Conservation (phyloP, 495 filamentous ascomycete genomes). For the Elasticomyces elasticus region DNA sequence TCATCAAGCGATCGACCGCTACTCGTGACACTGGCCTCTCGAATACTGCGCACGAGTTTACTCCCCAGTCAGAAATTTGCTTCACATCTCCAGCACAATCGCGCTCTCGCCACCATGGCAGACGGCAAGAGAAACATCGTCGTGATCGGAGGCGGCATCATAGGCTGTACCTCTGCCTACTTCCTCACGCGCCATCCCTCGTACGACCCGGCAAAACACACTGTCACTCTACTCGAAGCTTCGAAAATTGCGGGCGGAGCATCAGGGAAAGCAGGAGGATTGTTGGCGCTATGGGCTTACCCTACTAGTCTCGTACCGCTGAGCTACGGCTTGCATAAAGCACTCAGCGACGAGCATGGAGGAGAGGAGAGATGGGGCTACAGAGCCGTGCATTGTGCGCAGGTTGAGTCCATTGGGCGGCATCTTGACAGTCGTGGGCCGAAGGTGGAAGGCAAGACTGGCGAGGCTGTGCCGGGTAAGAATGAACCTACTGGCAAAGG, state of each 20-base stretch:
- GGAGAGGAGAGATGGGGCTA: constrained; percentile 85
- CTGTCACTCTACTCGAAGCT: constrained; percentile 82
- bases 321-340: constrained; percentile 71
- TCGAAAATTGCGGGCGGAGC: constrained; percentile 80
- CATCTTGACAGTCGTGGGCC: constrained; percentile 28
- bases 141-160: constrained; percentile 74
- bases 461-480: constrained; percentile 26
- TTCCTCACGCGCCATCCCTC: constrained; percentile 81
- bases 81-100: background rate
- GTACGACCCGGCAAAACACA: constrained; percentile 65
- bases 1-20: no score
- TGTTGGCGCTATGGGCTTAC: constrained; percentile 89
- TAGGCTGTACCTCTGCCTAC: constrained; percentile 89
- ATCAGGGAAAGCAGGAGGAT: constrained; percentile 88
- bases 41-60: background rate
- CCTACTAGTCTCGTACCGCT: constrained; percentile 75
- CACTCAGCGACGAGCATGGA: constrained; percentile 75
- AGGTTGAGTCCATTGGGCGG: constrained; percentile 51
- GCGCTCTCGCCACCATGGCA: constrained; percentile 13
- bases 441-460: constrained; percentile 24
- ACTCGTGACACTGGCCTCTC: background rate
- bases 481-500: constrained; percentile 19
- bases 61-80: background rate
- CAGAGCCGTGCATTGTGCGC: constrained; percentile 64
- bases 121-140: constrained; percentile 22